These are phyloP conservation scores for Suillus variegatus DNA, from an alignment of 768 basidiomycete species.

Conservation along the genomic window DNA sequence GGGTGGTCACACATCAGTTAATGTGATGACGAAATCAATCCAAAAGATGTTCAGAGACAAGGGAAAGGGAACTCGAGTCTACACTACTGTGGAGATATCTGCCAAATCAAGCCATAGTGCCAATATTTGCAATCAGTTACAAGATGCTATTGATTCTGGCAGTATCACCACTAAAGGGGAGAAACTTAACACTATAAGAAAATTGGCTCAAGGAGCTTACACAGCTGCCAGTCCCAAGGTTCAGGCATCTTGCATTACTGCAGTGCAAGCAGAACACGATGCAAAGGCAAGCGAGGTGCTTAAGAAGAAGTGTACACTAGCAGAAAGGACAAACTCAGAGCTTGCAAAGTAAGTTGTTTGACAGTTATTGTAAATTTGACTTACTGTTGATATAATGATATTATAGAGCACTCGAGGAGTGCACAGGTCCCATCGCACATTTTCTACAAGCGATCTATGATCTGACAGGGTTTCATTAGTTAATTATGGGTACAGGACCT, in stretches of 20 bases:
- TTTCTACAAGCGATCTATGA: not conserved
- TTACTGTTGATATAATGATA: no score
- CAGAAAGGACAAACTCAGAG: not conserved
- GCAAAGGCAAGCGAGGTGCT: not conserved
- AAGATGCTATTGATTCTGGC: not conserved
- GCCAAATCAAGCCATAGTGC: not conserved
- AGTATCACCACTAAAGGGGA: not conserved
- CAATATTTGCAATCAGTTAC: not conserved
- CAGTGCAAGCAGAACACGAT: not conserved
- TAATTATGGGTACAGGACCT: not conserved
- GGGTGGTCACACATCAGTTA: not conserved
- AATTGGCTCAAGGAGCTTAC: not conserved
- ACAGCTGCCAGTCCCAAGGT: not conserved
- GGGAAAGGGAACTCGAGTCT: not conserved
- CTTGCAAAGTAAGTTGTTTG: not conserved
- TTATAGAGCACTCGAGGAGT: not conserved
- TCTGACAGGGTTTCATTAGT: not conserved
- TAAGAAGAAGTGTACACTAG: not conserved
- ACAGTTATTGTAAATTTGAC: not conserved
- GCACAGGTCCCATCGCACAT: not conserved
- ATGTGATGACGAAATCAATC: not conserved
- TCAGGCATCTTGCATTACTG: not conserved
- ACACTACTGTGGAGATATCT: not conserved
- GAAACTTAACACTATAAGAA: not conserved
- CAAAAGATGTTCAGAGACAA: not conserved